A percentile compares a stretch with the other conserved stretches of the same genome.
These are phyloP conservation scores for Rosa persica DNA, from an alignment of 306 rosid genomes.

Conservation along the genomic window DNA sequence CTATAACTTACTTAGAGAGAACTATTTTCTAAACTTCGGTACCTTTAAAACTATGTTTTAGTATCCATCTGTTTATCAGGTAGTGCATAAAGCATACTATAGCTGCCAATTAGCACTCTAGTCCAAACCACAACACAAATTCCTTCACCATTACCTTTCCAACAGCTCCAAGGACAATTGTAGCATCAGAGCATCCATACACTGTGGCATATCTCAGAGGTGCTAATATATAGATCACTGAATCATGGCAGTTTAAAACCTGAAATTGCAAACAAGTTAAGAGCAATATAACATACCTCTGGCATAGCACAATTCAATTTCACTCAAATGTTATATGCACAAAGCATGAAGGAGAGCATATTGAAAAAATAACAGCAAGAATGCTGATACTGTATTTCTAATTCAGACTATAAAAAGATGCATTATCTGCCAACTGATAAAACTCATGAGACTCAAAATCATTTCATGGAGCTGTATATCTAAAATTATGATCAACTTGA, in stretches of 20 bases:
- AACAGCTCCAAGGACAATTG: conserved; percentile 93
- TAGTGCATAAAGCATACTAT: not conserved
- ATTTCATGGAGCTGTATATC: not conserved
- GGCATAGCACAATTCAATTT: not conserved
- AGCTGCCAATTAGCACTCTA: not conserved
- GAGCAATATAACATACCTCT: not conserved
- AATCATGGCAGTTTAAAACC: conserved; percentile 94
- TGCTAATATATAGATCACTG: conserved; percentile 74
- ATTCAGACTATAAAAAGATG: not conserved
- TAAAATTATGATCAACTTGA: not conserved
- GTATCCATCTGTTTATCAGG: not conserved
- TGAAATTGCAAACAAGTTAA: conserved; percentile 38
- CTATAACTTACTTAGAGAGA: not conserved
- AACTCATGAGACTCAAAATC: conserved; percentile 1
- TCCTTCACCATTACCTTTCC: conserved; percentile 74
- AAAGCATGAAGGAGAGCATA: conserved; percentile 7
- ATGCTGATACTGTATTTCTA: not conserved
- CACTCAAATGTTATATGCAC: not conserved
- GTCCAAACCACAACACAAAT: conserved; percentile 13
- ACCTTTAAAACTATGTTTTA: not conserved
- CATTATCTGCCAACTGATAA: not conserved
- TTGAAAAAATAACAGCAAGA: not conserved
- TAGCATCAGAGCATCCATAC: conserved; percentile 96
- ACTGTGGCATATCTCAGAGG: conserved; percentile 91
- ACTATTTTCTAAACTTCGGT: not conserved